Evolutionary conservation across 345 rosid species (phyloP).

Genomic region (Moringa oleifera): DNA sequence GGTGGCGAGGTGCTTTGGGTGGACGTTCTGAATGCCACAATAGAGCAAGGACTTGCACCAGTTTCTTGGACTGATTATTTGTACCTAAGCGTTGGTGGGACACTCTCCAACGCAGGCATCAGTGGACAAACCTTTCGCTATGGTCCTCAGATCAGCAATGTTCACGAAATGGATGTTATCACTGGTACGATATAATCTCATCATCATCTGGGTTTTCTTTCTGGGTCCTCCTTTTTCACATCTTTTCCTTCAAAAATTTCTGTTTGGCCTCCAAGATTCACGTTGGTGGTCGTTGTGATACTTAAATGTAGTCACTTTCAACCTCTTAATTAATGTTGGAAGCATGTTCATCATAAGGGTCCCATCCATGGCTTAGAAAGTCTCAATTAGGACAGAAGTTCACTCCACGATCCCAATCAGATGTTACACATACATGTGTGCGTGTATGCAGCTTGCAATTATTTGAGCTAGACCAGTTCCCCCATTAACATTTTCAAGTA

Average conservation of each 20-base stretch:
- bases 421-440: too few relatives aligned
- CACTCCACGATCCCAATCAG: too few relatives aligned
- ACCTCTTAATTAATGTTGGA: background rate
- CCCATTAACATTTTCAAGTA: too few relatives aligned
- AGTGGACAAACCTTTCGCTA: constrained; percentile 80
- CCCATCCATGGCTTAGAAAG: constrained; percentile 4
- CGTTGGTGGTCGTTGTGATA: background rate
- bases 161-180: constrained; percentile 70
- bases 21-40: constrained; percentile 51
- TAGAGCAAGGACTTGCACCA: constrained; percentile 58
- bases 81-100: constrained; percentile 86
- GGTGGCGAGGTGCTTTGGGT: constrained; percentile 81
- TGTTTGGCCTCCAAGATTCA: background rate
- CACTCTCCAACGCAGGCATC: constrained; percentile 91
- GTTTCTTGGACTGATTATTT: constrained; percentile 82
- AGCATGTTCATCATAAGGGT: constrained; percentile 7
- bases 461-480: too few relatives aligned
- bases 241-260: background rate
- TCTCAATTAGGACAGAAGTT: too few relatives aligned
- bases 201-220: too few relatives aligned
- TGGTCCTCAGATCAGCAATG: constrained; percentile 98
- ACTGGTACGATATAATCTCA: constrained; percentile 70
- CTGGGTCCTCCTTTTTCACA: constrained; percentile 5
- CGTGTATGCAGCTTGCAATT: too few relatives aligned
- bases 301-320: background rate